Evolutionary conservation across 306 rosid genomes (phyloP), one percentile per base, ranked within the genome.

Genomic region (Echinosophora koreensis): DNA sequence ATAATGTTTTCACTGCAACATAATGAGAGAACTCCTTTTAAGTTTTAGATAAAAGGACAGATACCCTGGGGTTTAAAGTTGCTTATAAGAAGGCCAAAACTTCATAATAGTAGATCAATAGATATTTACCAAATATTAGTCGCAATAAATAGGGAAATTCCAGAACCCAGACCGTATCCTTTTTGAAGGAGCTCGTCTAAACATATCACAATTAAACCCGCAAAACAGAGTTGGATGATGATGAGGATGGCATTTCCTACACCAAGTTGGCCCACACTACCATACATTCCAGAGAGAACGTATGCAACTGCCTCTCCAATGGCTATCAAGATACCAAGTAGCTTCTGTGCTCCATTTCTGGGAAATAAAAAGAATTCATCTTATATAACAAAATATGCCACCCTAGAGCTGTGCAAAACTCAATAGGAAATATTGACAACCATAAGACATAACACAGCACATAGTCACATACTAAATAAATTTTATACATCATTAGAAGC

Each of bases 161-260:
- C 97, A 71, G 97, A 95, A 70, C 98, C 98, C 37, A 95, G 88
- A 83, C 97, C 98, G 84, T 95, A 95, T 89, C 98, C 98, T 78
- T 95, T 95, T 86, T 95, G 97, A 77, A 95, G 97, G 72, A 95
- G 98, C 73, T 95, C 97, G 69, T 95, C 98, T 65, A 95, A 89
- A 71, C 97, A 95, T 60, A 95, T 95, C 67, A 95, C 98, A 80
- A 95, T 93, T 60, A 95, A 90, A 57, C 98, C 98, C 0, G 95
- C 93, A 83, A 95, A 95, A 85, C 92, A 95, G 55, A 95, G 97
- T 87, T 92, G 98, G 64, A 90, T 55, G 71, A 95, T 92, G 65
- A 95, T 92, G 71, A 95, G 97, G 77, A 95, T 87, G 5, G 97
- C 97, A 86, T 92, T 95, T 44, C 97, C 98, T 27, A 95, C 98